phyloP scores from a whole-genome alignment of 176 grass and related monocot species.

The Triticum timopheevii region DNA sequence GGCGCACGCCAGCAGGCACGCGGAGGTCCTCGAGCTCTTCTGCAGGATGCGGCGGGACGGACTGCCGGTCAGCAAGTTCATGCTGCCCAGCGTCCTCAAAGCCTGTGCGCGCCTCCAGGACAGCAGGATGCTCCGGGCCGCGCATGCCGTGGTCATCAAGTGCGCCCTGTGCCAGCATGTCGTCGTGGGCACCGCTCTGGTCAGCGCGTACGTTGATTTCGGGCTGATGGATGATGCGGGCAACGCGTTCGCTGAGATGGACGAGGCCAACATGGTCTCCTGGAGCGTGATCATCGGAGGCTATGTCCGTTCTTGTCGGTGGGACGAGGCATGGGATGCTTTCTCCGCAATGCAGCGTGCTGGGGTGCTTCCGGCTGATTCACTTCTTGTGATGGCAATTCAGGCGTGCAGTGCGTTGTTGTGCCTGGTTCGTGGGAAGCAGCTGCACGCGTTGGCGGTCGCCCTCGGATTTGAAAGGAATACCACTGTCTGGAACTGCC shows the following conservation, averaged over 20 bases:
- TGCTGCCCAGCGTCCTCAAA: slow-evolving; percentile 56
- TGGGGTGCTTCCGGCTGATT: slow-evolving; percentile 36
- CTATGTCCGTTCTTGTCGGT: slow-evolving; percentile 35
- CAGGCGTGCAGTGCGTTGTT: slow-evolving; percentile 37
- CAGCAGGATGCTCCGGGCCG: slow-evolving; percentile 25
- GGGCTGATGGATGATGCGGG: slow-evolving; percentile 31
- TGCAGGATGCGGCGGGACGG: slow-evolving; percentile 34
- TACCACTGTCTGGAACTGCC: slow-evolving; percentile 46
- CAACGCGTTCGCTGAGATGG: slow-evolving; percentile 34
- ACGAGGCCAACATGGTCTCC: slow-evolving; percentile 39
- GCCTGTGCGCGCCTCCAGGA: slow-evolving; percentile 29
- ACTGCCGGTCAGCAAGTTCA: slow-evolving; percentile 27
- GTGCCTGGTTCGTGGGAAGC: slow-evolving; percentile 39
- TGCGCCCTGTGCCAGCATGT: slow-evolving; percentile 38
- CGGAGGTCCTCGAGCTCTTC: slow-evolving; percentile 47
- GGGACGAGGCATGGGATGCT: slow-evolving; percentile 43
- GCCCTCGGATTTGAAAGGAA: slow-evolving; percentile 38
- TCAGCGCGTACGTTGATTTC: slow-evolving; percentile 24
- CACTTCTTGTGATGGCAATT: slow-evolving; percentile 48
- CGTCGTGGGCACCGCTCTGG: slow-evolving; percentile 44
- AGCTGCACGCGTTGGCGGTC: slow-evolving; percentile 39
- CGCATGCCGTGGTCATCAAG: slow-evolving; percentile 47
- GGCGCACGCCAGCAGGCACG: slow-evolving; percentile 34
- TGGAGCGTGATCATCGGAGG: slow-evolving; percentile 53
- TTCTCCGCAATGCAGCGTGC: slow-evolving; percentile 31